These are phyloP conservation scores for Astrocystis sublimbata DNA, from an alignment of 495 filamentous ascomycete species.

Conservation along the genomic window DNA sequence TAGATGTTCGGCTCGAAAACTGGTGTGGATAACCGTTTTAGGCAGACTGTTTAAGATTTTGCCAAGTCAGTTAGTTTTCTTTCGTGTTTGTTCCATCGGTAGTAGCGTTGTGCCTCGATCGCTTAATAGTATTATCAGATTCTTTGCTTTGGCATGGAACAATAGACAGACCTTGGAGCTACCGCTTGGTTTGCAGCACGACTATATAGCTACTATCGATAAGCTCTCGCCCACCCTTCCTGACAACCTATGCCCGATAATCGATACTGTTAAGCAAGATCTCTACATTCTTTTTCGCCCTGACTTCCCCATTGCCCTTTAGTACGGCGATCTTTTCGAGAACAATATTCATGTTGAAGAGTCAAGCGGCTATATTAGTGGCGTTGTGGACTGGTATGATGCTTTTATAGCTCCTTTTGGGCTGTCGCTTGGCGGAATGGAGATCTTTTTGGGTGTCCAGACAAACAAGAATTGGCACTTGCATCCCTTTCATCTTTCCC, in stretches of 20 bases:
- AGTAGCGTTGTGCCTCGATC: too few species aligned
- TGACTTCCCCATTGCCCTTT: conserved; percentile 1
- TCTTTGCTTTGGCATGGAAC: not conserved
- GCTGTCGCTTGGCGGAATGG: conserved; percentile 7
- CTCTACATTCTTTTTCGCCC: not conserved
- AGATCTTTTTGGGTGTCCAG: conserved; percentile 8
- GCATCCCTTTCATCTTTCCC: not conserved
- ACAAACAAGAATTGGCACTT: not conserved
- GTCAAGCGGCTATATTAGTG: not conserved
- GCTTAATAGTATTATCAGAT: not conserved
- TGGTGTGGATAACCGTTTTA: not conserved
- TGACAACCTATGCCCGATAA: not conserved
- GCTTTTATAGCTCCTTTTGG: conserved; percentile 10
- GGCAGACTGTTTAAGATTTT: not conserved
- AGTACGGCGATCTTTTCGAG: conserved; percentile 15
- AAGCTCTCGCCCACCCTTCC: not conserved
- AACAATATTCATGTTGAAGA: conserved; percentile 16
- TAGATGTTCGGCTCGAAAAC: not conserved
- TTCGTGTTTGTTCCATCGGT: not conserved
- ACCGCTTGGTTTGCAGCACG: not conserved
- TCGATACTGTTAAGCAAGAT: not conserved
- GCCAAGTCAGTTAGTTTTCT: not conserved
- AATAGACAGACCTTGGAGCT: not conserved
- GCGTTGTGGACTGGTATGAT: conserved; percentile 8
- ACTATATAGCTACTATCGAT: not conserved